phyloP scores from a whole-genome alignment of 1,284 basidiomycete species.

The Veloboletus limbatus region DNA sequence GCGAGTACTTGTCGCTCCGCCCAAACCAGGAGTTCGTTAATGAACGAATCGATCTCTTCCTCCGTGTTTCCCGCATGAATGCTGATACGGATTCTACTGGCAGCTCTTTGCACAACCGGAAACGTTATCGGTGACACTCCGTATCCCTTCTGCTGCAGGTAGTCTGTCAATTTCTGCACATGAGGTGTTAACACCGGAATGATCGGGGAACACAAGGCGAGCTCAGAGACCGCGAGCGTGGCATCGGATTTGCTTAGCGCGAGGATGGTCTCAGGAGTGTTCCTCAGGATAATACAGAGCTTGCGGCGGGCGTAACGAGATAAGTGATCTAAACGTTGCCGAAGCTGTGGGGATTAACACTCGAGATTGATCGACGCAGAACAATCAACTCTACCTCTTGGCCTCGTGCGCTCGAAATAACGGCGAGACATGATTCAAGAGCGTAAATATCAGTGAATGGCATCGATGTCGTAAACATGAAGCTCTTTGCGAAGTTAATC shows the following conservation, averaged over 20 bases:
- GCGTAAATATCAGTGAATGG: slow-evolving; percentile 47
- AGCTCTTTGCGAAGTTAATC: slow-evolving; percentile 59
- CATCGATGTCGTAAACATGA: slow-evolving; percentile 54
- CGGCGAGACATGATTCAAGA: slow-evolving; percentile 32
- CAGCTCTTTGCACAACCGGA: slow-evolving; percentile 10
- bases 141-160: slow-evolving; percentile 16
- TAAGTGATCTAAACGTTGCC: slow-evolving; percentile 8
- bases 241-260: not conserved
- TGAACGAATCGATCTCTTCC: slow-evolving; percentile 14
- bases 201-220: slow-evolving; percentile 15
- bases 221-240: not conserved
- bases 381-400: slow-evolving; percentile 18
- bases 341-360: not conserved
- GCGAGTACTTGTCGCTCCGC: not conserved
- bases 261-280: slow-evolving; percentile 12
- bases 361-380: not conserved
- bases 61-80: slow-evolving; percentile 23
- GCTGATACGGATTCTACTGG: slow-evolving; percentile 20
- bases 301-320: slow-evolving; percentile 14
- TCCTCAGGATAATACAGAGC: slow-evolving; percentile 5
- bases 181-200: slow-evolving; percentile 20
- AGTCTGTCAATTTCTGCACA: slow-evolving; percentile 2
- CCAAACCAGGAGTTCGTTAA: slow-evolving; percentile 14
- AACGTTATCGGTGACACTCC: slow-evolving; percentile 11
- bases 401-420: slow-evolving; percentile 14